These are phyloP conservation scores for Flueggea neowawraea DNA, from an alignment of 441 rosid species.

Conservation along the genomic window DNA sequence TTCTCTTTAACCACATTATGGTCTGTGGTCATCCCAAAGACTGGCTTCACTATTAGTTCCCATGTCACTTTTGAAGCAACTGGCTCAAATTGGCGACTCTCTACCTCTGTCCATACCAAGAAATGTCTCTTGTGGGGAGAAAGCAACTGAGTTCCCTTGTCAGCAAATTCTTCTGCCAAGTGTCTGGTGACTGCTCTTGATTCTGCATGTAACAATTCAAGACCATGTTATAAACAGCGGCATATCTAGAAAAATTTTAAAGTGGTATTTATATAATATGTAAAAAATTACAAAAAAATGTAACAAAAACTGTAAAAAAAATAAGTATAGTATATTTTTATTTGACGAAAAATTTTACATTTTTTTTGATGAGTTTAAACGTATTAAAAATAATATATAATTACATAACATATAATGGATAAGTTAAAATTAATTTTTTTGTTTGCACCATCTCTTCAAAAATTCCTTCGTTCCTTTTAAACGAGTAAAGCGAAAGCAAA, in stretches of 20 bases:
- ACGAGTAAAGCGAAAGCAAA: no score
- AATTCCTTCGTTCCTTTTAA: no score
- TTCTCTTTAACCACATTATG: constrained; percentile 39
- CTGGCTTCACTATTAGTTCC: constrained; percentile 45
- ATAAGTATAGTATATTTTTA: no score
- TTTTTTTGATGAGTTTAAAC: no score
- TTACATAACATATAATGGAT: neutral
- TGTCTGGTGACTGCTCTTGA: constrained; percentile 69
- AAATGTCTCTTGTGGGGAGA: constrained; percentile 30
- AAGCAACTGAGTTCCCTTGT: constrained; percentile 44
- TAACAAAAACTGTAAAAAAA: no score
- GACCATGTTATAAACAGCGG: neutral
- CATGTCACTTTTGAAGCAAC: constrained; percentile 44
- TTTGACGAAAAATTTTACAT: no score
- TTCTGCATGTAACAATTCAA: constrained; percentile 32
- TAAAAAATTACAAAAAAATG: no score
- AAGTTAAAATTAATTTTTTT: no score
- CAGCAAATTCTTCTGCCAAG: constrained; percentile 42
- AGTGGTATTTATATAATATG: no score
- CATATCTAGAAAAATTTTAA: no score
- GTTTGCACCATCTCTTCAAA: no score
- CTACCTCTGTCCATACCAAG: constrained; percentile 60
- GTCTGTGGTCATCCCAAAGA: constrained; percentile 30
- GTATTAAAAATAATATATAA: neutral
- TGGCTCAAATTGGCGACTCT: constrained; percentile 59